phyloP scores from a whole-genome alignment of 495 filamentous ascomycete genomes.

The Tirmania nivea region DNA sequence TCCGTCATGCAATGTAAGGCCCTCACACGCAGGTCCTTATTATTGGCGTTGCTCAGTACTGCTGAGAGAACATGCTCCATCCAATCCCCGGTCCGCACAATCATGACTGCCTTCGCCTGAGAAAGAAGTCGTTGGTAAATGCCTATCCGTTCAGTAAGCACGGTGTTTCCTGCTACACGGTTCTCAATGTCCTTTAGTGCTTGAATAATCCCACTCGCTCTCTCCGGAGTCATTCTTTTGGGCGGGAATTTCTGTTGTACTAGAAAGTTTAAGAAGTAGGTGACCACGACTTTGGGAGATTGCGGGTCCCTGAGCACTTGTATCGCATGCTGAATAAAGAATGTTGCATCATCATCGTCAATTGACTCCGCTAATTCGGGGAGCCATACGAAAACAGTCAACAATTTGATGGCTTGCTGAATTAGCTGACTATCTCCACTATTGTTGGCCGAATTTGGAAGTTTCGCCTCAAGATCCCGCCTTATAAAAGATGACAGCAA shows the following conservation, averaged over 20 bases:
- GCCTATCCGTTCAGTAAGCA: conserved; percentile 46
- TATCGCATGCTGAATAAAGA: conserved; percentile 60
- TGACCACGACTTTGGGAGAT: conserved; percentile 52
- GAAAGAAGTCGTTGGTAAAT: conserved; percentile 55
- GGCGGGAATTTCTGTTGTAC: conserved; percentile 53
- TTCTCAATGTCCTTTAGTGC: conserved; percentile 50
- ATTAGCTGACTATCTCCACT: conserved; percentile 38
- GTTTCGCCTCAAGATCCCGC: conserved; percentile 43
- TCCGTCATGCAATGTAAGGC: conserved; percentile 53
- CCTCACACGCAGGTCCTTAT: conserved; percentile 52
- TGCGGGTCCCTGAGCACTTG: conserved; percentile 38
- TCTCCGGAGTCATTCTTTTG: conserved; percentile 47
- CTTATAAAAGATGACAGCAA: conserved; percentile 56
- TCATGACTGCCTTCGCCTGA: conserved; percentile 46
- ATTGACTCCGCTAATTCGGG: conserved; percentile 39
- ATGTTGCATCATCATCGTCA: conserved; percentile 53
- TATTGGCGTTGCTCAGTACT: conserved; percentile 53
- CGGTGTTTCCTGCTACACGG: conserved; percentile 51
- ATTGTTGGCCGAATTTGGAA: conserved; percentile 24
- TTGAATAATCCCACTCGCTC: conserved; percentile 42
- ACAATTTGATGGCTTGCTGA: conserved; percentile 52
- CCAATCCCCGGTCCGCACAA: conserved; percentile 41
- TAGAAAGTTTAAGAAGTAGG: conserved; percentile 55
- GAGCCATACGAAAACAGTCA: conserved; percentile 49
- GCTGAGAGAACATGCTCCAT: conserved; percentile 59